Percentiles rank a stretch among this genome's conserved stretches.
Evolutionary conservation across 176 grass and related monocot genomes (phyloP).

Genomic region (Cenchrus purpureus): DNA sequence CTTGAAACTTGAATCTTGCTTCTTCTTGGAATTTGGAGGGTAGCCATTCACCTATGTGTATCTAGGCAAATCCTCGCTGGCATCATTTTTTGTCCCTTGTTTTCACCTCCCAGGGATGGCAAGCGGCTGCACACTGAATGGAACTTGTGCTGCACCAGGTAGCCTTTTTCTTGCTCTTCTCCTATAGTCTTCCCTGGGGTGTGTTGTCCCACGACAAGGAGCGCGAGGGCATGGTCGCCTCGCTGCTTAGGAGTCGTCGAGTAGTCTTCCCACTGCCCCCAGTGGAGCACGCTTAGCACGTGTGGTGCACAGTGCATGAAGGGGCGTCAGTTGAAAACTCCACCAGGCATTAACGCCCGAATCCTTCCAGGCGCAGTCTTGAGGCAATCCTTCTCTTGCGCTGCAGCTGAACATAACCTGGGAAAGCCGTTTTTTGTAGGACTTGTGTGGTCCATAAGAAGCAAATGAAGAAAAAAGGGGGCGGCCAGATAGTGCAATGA

Average conservation of each 20-base stretch:
- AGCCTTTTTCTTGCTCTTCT: background rate
- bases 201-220: background rate
- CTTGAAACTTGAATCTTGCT: background rate
- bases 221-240: background rate
- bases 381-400: background rate
- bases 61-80: background rate
- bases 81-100: background rate
- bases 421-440: slow-evolving; percentile 12
- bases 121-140: background rate
- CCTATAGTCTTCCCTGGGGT: background rate
- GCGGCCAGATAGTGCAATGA: no score
- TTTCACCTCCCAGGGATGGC: background rate
- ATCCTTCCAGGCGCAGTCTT: background rate
- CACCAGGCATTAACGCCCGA: no score
- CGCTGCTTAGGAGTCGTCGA: no score
- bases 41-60: background rate
- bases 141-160: background rate
- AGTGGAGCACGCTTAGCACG: background rate
- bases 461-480: background rate
- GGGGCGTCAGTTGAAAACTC: no score
- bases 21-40: background rate
- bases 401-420: background rate
- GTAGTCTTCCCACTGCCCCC: background rate
- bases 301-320: no score
- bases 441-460: background rate